phyloP scores from a whole-genome alignment of 2,329 filamentous ascomycete genomes.

The Neofusicoccum sp. region DNA sequence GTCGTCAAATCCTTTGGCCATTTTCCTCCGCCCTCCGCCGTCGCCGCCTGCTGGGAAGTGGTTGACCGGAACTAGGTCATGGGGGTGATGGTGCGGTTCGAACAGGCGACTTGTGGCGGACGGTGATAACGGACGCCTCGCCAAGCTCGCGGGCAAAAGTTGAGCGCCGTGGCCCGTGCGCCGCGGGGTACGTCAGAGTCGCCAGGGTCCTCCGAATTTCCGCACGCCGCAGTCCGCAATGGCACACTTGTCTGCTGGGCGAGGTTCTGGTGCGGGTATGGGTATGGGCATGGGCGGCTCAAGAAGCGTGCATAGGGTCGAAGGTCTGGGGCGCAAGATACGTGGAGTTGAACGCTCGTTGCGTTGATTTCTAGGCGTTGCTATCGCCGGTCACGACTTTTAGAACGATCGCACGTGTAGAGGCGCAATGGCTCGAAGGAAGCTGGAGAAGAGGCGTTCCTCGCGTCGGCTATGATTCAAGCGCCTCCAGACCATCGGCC shows the following conservation, averaged over 20 bases:
- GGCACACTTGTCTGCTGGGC: no score
- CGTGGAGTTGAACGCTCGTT: no score
- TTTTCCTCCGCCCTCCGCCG: conserved; percentile 13
- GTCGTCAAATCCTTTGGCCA: conserved; percentile 49
- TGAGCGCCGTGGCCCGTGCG: not conserved
- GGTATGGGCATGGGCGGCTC: no score
- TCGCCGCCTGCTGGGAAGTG: not conserved
- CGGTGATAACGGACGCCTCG: conserved; percentile 9
- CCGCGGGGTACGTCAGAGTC: not conserved
- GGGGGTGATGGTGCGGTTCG: conserved; percentile 13
- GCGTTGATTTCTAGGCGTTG: no score
- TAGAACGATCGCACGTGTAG: no score
- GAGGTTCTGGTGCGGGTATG: not conserved
- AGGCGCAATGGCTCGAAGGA: no score
- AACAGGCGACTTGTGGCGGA: conserved; percentile 9
- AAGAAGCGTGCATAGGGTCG: no score
- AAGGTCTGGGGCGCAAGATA: no score
- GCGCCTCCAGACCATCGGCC: no score
- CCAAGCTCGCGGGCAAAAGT: conserved; percentile 4
- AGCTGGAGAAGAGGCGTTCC: no score
- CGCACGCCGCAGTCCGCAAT: not conserved
- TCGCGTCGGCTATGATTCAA: no score
- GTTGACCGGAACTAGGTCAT: conserved; percentile 2
- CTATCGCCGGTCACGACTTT: no score
- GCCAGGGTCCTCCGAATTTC: not conserved